Conservation (phyloP, 116 monocot genomes). For the Posidonia oceanica region DNA sequence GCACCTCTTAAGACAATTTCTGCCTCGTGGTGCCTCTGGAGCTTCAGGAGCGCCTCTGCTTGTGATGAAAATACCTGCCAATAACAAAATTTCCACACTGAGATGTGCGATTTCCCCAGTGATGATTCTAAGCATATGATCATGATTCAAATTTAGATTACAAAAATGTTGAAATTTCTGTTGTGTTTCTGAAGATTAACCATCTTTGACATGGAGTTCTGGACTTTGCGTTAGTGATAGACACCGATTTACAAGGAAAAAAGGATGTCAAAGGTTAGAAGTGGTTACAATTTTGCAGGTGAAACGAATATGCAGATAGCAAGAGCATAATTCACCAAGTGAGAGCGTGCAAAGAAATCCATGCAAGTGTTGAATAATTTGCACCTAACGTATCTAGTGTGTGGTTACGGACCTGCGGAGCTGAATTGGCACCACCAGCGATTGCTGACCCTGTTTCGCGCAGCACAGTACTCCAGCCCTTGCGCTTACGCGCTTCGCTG, state of each 20-base stretch:
- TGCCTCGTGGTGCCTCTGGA: slow-evolving; percentile 56
- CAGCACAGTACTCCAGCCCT: slow-evolving; percentile 34
- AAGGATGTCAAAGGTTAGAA: background rate
- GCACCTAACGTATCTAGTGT: no score
- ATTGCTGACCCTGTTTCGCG: slow-evolving; percentile 36
- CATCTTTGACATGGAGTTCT: no score
- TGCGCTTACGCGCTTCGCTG: slow-evolving; percentile 33
- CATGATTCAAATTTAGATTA: no score
- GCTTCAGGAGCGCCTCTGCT: slow-evolving; percentile 56
- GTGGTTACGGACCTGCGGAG: slow-evolving; percentile 33
- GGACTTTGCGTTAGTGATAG: no score
- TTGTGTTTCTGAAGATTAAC: background rate
- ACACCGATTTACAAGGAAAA: background rate
- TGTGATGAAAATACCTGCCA: slow-evolving; percentile 42
- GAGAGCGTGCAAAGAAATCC: no score
- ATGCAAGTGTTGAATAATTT: no score
- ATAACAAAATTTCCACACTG: background rate
- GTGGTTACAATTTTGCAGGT: no score
- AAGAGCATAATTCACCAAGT: no score
- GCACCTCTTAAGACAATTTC: slow-evolving; percentile 18
- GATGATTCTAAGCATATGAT: no score
- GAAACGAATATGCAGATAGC: no score
- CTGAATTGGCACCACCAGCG: slow-evolving; percentile 38
- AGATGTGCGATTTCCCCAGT: no score
- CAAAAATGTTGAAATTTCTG: no score